These are phyloP conservation scores for Solanum tacnaense DNA, from an alignment of 257 asterid species.

Conservation along the genomic window DNA sequence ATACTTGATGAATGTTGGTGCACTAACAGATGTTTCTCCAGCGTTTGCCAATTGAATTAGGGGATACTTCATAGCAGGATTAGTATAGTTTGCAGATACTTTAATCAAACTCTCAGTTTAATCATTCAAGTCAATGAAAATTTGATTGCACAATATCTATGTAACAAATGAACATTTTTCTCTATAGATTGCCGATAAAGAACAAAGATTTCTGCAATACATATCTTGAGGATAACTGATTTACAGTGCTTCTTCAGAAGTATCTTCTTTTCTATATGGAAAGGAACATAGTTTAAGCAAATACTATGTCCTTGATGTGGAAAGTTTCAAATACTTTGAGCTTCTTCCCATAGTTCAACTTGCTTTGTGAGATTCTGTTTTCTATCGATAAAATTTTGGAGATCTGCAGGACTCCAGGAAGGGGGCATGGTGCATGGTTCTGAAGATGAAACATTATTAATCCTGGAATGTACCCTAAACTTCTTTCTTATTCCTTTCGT, in stretches of 20 bases:
- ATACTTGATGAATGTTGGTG: background rate
- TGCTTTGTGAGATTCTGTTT: constrained; percentile 33
- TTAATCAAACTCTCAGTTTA: background rate
- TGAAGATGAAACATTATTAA: constrained; percentile 31
- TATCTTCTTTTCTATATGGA: background rate
- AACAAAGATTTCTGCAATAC: background rate
- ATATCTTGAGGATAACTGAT: background rate
- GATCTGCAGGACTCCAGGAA: constrained; percentile 14
- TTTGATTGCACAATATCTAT: background rate
- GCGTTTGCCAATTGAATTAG: background rate
- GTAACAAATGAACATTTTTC: background rate
- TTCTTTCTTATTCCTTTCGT: constrained; percentile 49
- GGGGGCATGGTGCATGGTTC: constrained; percentile 49
- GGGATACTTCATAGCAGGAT: background rate
- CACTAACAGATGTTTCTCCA: background rate
- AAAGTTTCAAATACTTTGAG: background rate
- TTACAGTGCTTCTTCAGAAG: background rate
- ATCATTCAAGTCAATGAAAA: background rate
- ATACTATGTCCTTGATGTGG: background rate
- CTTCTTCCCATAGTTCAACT: constrained; percentile 27
- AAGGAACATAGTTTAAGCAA: background rate
- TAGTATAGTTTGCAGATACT: background rate
- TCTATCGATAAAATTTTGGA: constrained; percentile 21
- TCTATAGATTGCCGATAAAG: background rate
- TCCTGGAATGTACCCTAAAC: constrained; percentile 42